phyloP scores from a whole-genome alignment of 805 yeast genomes.

The Yarrowia keelungensis region DNA sequence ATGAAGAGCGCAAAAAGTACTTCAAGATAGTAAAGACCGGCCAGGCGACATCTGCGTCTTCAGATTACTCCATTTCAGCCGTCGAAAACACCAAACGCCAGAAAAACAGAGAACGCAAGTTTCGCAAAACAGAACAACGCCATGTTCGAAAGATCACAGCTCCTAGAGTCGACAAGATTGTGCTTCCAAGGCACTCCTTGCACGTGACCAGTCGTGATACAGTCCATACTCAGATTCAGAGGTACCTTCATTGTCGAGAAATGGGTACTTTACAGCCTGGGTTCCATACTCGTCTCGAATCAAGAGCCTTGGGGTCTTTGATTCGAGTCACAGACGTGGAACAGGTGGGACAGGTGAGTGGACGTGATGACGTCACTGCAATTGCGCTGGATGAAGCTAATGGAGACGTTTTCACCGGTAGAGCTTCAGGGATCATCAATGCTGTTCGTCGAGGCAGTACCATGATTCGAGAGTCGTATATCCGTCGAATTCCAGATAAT shows the following conservation, averaged over 20 bases:
- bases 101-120: conserved; percentile 31
- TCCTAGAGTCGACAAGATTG: conserved; percentile 36
- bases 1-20: conserved; percentile 44
- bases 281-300: conserved; percentile 1
- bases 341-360: conserved; percentile 24
- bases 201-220: conserved; percentile 40
- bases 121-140: conserved; percentile 23
- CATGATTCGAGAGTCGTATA: conserved; percentile 22
- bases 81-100: conserved; percentile 41
- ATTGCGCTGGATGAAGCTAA: conserved; percentile 15
- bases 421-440: conserved; percentile 23
- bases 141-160: conserved; percentile 18
- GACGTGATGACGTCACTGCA: conserved; percentile 13
- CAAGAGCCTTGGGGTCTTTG: conserved; percentile 1
- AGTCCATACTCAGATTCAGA: conserved; percentile 27
- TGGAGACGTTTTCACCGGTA: conserved; percentile 18
- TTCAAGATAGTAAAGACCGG: conserved; percentile 44
- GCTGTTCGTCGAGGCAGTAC: conserved; percentile 30
- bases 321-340: conserved; percentile 13
- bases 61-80: conserved; percentile 43
- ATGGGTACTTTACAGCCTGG: conserved; percentile 28
- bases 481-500: conserved; percentile 9
- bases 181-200: conserved; percentile 26
- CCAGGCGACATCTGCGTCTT: conserved; percentile 43
- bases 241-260: conserved; percentile 23